These are phyloP conservation scores for Candolleomyces efflorescens DNA, from an alignment of 768 basidiomycete genomes.

Conservation along the genomic window DNA sequence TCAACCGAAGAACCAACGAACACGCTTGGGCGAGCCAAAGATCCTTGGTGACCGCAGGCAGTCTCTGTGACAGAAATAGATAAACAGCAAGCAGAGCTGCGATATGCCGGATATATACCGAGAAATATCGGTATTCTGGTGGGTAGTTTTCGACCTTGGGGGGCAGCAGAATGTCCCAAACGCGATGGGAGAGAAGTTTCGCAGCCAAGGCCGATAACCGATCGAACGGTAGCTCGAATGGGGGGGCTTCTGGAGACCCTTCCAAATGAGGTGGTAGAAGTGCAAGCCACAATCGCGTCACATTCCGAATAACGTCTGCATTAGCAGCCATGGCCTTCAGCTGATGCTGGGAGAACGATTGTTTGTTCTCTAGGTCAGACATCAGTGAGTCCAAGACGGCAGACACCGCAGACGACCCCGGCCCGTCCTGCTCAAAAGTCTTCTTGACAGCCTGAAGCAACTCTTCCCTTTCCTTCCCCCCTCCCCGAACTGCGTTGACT, in stretches of 20 bases:
- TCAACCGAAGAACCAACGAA: conserved; percentile 46
- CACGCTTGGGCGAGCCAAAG: conserved; percentile 69
- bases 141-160: conserved; percentile 10
- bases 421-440: conserved; percentile 10
- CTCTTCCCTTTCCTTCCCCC: conserved; percentile 55
- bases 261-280: conserved; percentile 44
- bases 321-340: conserved; percentile 25
- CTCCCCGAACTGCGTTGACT: conserved; percentile 65
- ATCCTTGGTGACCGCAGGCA: conserved; percentile 51
- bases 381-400: conserved; percentile 33
- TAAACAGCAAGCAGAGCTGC: conserved; percentile 50
- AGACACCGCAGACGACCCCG: conserved; percentile 32
- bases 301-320: conserved; percentile 39
- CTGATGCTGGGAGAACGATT: conserved; percentile 10
- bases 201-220: conserved; percentile 52
- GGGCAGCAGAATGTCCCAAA: conserved; percentile 41
- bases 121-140: conserved; percentile 15
- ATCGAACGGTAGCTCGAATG: conserved; percentile 58
- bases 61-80: conserved; percentile 52
- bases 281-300: conserved; percentile 61
- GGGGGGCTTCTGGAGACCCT: conserved; percentile 41
- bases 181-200: conserved; percentile 40
- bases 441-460: conserved; percentile 26
- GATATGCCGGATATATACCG: conserved; percentile 45
- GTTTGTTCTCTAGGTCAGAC: conserved; percentile 24